Evolutionary conservation across 2,329 filamentous ascomycete species (phyloP), one percentile per base, ranked within the genome.

Genomic region (Fusarium oxysporum): DNA sequence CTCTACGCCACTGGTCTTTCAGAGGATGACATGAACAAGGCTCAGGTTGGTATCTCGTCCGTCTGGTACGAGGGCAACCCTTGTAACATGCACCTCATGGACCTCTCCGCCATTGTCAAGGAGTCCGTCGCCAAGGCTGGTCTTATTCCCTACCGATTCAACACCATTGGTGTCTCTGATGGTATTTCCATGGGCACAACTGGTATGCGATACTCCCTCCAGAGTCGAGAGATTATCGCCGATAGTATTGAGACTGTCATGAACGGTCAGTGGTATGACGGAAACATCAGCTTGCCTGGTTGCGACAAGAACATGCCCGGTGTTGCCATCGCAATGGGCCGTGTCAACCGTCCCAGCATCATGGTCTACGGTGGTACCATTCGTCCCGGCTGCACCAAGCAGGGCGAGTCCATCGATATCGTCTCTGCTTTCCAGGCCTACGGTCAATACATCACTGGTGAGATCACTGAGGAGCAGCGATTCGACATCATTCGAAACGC

Each of bases 291-390:
- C 59, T 93, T 99, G 78, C 96, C 96, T 19, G 96, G 96, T 54
- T 99, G 96, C 84, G 96, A 99, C 89, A 99, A 99, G 91, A 99
- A 99, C 86, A 98, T 99, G 96, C 95, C 95, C 3, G 93, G 93
- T 82, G 93, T 96, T 17, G 85, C 95, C 78, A 96, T 96, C 79
- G 96, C 95, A 63, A 98, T 98, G 93, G 96, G 95, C 41, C 90
- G 96, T 76, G 91, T 98, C 75, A 98, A 99, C 86, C 88, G 96
- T 51, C 96, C 96, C 35, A 95, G 93, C 77, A 87, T 99, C 80
- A 99, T 99, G 96, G 93, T 99, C 35, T 99, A 99, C 80, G 96
- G 96, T 76, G 96, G 96, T 54, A 95, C 93, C 45, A 99, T 98
- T 81, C 92, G 93, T 81, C 94, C 96, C 41, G 96, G 96, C 51